Percentiles rank a stretch among this genome's conserved stretches.
Evolutionary conservation across 1,284 basidiomycete genomes (phyloP).

Genomic region (Ustilago esculenta): DNA sequence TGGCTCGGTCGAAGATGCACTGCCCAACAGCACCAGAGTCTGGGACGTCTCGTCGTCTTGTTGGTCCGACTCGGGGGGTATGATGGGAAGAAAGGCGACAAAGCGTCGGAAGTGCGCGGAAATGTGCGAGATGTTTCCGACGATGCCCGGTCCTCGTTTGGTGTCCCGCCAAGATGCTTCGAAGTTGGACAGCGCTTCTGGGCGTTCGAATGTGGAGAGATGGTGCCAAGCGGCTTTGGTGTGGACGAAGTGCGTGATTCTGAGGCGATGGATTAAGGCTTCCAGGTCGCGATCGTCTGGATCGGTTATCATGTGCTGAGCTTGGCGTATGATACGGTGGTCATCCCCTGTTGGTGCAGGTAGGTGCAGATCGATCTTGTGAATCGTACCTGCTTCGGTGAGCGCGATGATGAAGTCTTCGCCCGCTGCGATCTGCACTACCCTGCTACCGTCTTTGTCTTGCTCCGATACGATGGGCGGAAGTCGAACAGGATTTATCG

Average conservation of each 20-base stretch:
- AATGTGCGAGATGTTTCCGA: slow-evolving; percentile 72
- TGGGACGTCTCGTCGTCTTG: background rate
- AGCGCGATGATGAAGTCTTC: slow-evolving; percentile 50
- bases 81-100: slow-evolving; percentile 80
- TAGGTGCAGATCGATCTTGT: slow-evolving; percentile 29
- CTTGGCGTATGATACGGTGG: background rate
- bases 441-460: background rate
- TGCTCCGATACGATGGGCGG: slow-evolving; percentile 2
- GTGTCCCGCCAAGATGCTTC: slow-evolving; percentile 13
- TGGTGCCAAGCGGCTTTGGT: slow-evolving; percentile 15
- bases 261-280: background rate
- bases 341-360: background rate
- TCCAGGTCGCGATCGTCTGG: background rate
- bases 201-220: slow-evolving; percentile 10
- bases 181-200: slow-evolving; percentile 4
- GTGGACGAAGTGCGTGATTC: slow-evolving; percentile 1
- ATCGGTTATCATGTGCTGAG: background rate
- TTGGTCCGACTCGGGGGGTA: slow-evolving; percentile 60
- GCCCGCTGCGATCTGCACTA: slow-evolving; percentile 47
- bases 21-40: slow-evolving; percentile 52
- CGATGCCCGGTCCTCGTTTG: background rate
- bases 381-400: slow-evolving; percentile 36
- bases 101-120: slow-evolving; percentile 84
- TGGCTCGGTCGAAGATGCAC: slow-evolving; percentile 68
- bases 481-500: slow-evolving; percentile 5